These are phyloP conservation scores for Neurospora terricola DNA, from an alignment of 495 filamentous ascomycete genomes.

Conservation along the genomic window DNA sequence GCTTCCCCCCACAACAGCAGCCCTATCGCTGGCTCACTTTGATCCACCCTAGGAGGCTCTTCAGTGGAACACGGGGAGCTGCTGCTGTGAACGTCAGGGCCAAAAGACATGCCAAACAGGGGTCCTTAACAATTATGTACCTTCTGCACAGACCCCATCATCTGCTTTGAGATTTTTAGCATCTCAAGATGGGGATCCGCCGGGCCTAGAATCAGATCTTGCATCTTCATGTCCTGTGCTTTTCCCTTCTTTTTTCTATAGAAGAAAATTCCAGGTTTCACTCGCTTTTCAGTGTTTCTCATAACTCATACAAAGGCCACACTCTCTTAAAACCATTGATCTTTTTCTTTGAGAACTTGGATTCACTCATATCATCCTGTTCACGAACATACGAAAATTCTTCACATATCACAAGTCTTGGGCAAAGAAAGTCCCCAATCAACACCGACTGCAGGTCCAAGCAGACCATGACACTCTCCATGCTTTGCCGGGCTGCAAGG, in stretches of 20 bases:
- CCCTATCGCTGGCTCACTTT: neutral
- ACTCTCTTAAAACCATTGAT: neutral
- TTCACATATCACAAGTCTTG: neutral
- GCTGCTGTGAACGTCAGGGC: neutral
- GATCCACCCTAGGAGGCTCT: neutral
- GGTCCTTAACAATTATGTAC: neutral
- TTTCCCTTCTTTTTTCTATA: neutral
- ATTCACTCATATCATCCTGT: neutral
- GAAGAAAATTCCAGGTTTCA: neutral
- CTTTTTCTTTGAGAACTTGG: neutral
- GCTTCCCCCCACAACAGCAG: neutral
- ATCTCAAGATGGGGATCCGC: neutral
- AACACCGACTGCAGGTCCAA: neutral
- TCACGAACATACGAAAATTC: neutral
- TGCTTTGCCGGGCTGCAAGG: constrained; percentile 13
- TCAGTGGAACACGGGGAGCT: neutral
- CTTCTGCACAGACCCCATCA: neutral
- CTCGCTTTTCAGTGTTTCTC: neutral
- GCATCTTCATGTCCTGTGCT: neutral
- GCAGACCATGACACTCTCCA: constrained; percentile 12
- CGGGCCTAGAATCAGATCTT: neutral
- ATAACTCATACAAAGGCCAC: neutral
- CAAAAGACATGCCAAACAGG: neutral
- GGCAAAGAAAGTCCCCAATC: neutral
- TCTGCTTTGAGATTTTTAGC: neutral